phyloP scores from a whole-genome alignment of 2,329 filamentous ascomycete genomes.

The Arthrobotrys megalospora region DNA sequence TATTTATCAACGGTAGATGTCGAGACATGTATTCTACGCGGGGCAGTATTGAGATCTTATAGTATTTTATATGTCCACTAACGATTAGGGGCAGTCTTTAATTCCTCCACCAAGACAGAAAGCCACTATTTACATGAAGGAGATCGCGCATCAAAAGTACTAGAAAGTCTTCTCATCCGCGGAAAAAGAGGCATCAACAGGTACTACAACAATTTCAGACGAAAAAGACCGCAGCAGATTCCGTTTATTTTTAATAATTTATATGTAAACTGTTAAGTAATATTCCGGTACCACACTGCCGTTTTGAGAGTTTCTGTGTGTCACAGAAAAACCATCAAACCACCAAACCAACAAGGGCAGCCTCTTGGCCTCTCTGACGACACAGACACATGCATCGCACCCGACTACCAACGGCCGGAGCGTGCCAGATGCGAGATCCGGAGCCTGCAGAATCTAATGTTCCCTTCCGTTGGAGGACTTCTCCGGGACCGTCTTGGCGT shows the following conservation, averaged over 20 bases:
- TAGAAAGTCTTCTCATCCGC: slow-evolving; percentile 32
- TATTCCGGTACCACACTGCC: slow-evolving; percentile 47
- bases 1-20: not conserved
- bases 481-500: slow-evolving; percentile 33
- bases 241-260: slow-evolving; percentile 46
- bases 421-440: slow-evolving; percentile 29
- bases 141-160: slow-evolving; percentile 21
- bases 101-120: not conserved
- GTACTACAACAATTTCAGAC: slow-evolving; percentile 26
- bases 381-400: not conserved
- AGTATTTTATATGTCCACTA: slow-evolving; percentile 11
- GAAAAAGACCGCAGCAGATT: slow-evolving; percentile 29
- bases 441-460: not conserved
- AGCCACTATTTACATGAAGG: slow-evolving; percentile 25
- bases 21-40: slow-evolving; percentile 14
- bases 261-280: slow-evolving; percentile 54
- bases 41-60: slow-evolving; percentile 26
- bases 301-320: slow-evolving; percentile 60
- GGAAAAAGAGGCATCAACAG: slow-evolving; percentile 33
- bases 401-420: not conserved
- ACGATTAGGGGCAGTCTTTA: not conserved
- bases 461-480: slow-evolving; percentile 11
- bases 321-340: slow-evolving; percentile 37
- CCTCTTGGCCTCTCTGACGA: slow-evolving; percentile 23
- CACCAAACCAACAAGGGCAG: slow-evolving; percentile 21